Conservation (phyloP, 2,329 filamentous ascomycete genomes). For the Fusarium chuoi region DNA sequence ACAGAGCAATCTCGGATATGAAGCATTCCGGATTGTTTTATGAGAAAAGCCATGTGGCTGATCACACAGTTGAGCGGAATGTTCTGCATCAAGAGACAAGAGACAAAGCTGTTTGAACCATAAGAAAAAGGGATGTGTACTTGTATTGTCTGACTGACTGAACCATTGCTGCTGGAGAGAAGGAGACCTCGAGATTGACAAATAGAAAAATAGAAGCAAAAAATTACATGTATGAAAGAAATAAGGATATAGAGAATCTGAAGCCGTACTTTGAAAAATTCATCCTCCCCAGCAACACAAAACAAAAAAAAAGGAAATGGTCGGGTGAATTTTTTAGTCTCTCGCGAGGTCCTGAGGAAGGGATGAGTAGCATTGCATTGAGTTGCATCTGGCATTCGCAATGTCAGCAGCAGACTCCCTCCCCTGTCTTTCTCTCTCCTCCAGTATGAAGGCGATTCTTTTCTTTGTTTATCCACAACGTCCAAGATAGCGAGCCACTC, state of each 20-base stretch:
- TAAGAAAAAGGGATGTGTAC: conserved; percentile 31
- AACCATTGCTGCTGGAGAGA: conserved; percentile 44
- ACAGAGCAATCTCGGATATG: not conserved
- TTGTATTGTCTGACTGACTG: conserved; percentile 46
- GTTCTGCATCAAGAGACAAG: conserved; percentile 11
- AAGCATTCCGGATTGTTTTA: conserved; percentile 25
- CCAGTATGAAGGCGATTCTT: conserved; percentile 37
- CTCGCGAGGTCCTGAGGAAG: conserved; percentile 40
- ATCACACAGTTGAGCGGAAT: conserved; percentile 16
- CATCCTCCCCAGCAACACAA: conserved; percentile 41
- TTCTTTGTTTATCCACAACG: conserved; percentile 42
- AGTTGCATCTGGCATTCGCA: conserved; percentile 23
- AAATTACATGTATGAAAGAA: conserved; percentile 47
- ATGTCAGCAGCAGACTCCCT: conserved; percentile 25
- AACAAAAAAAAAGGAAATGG: conserved; percentile 37
- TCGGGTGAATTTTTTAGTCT: conserved; percentile 34
- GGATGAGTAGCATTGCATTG: conserved; percentile 18
- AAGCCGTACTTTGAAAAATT: conserved; percentile 43
- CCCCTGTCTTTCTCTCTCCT: conserved; percentile 39
- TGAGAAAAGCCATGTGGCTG: conserved; percentile 20
- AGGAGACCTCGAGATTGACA: conserved; percentile 41
- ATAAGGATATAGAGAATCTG: conserved; percentile 45
- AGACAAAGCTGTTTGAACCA: conserved; percentile 17
- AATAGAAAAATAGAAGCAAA: conserved; percentile 30
- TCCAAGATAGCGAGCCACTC: conserved; percentile 40